Evolutionary conservation across 768 basidiomycete species (phyloP).

Genomic region (Suillus subaureus): DNA sequence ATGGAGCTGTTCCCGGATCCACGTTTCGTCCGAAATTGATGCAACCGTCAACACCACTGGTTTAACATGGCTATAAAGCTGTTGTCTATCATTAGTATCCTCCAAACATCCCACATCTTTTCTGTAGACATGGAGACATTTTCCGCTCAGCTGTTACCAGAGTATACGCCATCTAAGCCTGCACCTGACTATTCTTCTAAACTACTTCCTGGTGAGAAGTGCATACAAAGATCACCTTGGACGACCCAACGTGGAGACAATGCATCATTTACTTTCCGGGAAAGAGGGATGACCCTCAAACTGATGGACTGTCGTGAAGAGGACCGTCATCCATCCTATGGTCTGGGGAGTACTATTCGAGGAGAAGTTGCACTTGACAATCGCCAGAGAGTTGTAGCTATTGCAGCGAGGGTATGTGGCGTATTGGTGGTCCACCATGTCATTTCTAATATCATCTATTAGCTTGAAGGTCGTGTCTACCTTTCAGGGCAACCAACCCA

Average conservation of each 20-base stretch:
- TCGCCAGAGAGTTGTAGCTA: constrained; percentile 29
- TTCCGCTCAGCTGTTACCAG: constrained; percentile 40
- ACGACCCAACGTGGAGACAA: constrained; percentile 16
- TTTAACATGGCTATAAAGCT: constrained; percentile 6
- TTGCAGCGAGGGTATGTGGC: constrained; percentile 28
- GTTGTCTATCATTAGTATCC: not conserved
- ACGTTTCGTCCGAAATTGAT: constrained; percentile 4
- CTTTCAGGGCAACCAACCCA: constrained; percentile 18
- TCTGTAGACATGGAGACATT: constrained; percentile 1
- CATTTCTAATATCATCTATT: constrained; percentile 6
- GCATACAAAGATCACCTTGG: constrained; percentile 50
- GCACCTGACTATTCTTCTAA: constrained; percentile 61
- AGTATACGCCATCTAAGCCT: constrained; percentile 55
- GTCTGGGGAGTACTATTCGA: constrained; percentile 29
- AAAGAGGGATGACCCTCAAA: constrained; percentile 32
- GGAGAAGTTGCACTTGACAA: constrained; percentile 32
- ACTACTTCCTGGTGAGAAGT: constrained; percentile 52
- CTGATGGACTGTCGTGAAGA: constrained; percentile 35
- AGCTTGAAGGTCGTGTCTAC: constrained; percentile 29
- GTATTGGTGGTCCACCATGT: not conserved
- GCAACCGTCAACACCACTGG: constrained; percentile 3
- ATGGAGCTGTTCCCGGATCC: not conserved
- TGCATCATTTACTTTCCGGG: constrained; percentile 33
- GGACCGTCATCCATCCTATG: constrained; percentile 30
- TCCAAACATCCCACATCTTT: not conserved